These are phyloP conservation scores for Ganoderma sp. DNA, from an alignment of 1,284 basidiomycete genomes.

Conservation along the genomic window DNA sequence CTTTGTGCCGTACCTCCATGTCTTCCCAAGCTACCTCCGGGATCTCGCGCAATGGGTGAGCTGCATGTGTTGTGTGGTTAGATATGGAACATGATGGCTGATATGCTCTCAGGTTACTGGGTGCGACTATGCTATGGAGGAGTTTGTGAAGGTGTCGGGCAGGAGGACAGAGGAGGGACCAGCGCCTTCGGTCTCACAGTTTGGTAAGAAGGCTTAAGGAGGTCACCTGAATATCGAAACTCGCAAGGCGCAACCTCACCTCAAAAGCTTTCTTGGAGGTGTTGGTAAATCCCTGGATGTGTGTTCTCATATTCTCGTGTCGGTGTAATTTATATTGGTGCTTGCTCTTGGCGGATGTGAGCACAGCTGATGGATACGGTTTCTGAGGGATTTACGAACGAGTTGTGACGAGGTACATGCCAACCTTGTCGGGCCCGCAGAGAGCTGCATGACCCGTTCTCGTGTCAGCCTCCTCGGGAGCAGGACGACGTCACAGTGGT, in stretches of 20 bases:
- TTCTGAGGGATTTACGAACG: neutral
- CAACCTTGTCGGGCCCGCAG: too few relatives aligned
- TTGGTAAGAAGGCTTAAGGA: slow-evolving; percentile 16
- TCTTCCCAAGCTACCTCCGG: slow-evolving; percentile 73
- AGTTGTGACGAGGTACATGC: neutral
- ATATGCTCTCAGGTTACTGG: slow-evolving; percentile 53
- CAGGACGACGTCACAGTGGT: neutral
- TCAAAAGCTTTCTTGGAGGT: neutral
- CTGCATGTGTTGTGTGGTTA: neutral
- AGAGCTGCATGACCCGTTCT: neutral
- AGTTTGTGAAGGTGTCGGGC: slow-evolving; percentile 55
- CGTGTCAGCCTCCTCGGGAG: neutral
- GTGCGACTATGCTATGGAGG: slow-evolving; percentile 53
- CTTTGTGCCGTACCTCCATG: slow-evolving; percentile 57
- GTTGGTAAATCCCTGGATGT: neutral
- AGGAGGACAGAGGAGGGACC: slow-evolving; percentile 50
- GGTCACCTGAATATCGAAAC: slow-evolving; percentile 12
- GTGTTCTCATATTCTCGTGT: slow-evolving; percentile 24
- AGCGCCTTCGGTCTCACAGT: slow-evolving; percentile 22
- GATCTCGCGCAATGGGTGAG: slow-evolving; percentile 77
- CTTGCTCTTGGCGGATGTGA: neutral
- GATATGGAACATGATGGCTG: neutral
- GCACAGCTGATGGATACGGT: neutral
- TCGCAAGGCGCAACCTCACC: neutral
- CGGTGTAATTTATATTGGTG: slow-evolving; percentile 25